Base-by-base conservation (phyloP, 1,284 basidiomycete genomes). In the Microbotryomycetes sp. region DNA sequence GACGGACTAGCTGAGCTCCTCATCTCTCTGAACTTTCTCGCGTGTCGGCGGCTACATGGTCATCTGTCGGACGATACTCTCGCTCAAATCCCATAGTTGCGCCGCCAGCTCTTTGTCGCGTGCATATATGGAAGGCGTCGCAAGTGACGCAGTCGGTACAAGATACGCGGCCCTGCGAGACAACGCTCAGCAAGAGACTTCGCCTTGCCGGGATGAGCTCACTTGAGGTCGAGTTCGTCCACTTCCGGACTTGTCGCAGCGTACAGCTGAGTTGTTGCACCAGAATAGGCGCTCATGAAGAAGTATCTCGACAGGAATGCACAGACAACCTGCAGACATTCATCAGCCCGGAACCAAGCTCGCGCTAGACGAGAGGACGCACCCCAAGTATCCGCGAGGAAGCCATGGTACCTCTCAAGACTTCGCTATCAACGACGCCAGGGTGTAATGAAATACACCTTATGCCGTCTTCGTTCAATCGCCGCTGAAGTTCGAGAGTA, bases 251-350 rank as follows among this genome's bases (percentile, higher is more conserved):
- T 71, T 16, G 71, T 68, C 11, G 70, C 70, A 3, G 73, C 73
- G 57, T 73, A 75, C 3, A 74, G 64, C 59, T 71, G 71, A 2
- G 72, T 75, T 48, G 68, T 59, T 7, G 74, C 74, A 23, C 74
- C 74, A 2, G 71, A 68, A 15, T 65, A 52, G 0, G 68, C 56
- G 16, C 62, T 53, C 55, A 70, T 70, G 29, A 49, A 28, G 50
- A 60, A 26, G 26, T 7, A 21, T 1, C 26, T 27, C 6, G 51
- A 35, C 2, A 35, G n/a, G 7, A 18, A 15, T n/a, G 1, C n/a
- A 4, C 21, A 54, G 15, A 50, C 5, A 7, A 7, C 13, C 62
- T 64, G 56, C 13, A 18, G 4, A 15, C n/a, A 24, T 7, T 23
- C 45, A 13, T 51, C 4, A 13, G 4, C 15, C n/a, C 71, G 73